Conservation (phyloP, 2,329 filamentous ascomycete genomes). For the Albophoma yamanashiensis region DNA sequence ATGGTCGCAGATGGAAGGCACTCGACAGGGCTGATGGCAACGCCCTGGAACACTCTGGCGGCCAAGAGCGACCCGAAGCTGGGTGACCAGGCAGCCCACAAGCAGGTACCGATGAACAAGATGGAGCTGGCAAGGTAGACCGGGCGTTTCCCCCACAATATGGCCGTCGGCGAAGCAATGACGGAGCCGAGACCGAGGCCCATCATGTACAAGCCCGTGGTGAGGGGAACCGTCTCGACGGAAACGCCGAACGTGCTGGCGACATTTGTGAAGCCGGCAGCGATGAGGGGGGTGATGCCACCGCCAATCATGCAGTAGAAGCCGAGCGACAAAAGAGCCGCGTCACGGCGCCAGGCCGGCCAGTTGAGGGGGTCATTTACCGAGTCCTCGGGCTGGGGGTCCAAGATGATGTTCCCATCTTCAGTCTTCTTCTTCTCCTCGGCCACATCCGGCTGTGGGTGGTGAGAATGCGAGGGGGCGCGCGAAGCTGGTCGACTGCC, state of each 20-base stretch:
- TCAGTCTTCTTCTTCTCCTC: slow-evolving; percentile 61
- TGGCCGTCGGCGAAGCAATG: slow-evolving; percentile 79
- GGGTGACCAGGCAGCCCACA: slow-evolving; percentile 83
- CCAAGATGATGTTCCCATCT: slow-evolving; percentile 76
- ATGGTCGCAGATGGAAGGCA: slow-evolving; percentile 89
- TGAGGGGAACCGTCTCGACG: slow-evolving; percentile 67
- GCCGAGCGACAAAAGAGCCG: slow-evolving; percentile 69
- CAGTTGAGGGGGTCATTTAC: slow-evolving; percentile 89
- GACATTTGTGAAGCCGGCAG: slow-evolving; percentile 80
- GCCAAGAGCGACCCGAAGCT: slow-evolving; percentile 69
- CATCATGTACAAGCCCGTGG: slow-evolving; percentile 90
- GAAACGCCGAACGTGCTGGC: slow-evolving; percentile 53
- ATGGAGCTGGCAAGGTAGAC: slow-evolving; percentile 73
- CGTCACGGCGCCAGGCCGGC: slow-evolving; percentile 71
- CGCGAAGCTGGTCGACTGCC: slow-evolving; percentile 8
- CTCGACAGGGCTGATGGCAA: slow-evolving; percentile 83
- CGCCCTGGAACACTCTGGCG: slow-evolving; percentile 77
- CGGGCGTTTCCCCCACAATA: slow-evolving; percentile 80
- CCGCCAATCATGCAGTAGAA: slow-evolving; percentile 91
- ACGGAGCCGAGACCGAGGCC: slow-evolving; percentile 80
- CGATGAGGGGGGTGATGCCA: slow-evolving; percentile 82
- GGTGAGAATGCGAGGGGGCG: slow-evolving; percentile 3
- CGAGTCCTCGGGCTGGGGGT: slow-evolving; percentile 86
- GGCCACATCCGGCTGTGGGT: slow-evolving; percentile 7
- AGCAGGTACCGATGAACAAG: slow-evolving; percentile 62